Evolutionary conservation across 2,329 filamentous ascomycete genomes (phyloP).

Genomic region (Bimuria novae-zelandiae): DNA sequence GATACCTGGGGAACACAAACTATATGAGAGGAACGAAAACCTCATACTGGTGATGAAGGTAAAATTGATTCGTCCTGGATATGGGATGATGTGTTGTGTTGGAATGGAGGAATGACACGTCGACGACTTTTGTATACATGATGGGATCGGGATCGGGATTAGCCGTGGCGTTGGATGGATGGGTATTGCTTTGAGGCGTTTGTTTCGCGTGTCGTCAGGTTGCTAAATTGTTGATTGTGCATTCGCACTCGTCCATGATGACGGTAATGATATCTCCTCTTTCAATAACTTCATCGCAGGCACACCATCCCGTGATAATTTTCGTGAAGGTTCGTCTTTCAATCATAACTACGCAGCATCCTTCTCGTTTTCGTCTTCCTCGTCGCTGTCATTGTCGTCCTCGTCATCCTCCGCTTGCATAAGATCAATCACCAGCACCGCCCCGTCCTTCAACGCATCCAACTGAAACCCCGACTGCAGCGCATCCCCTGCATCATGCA

Average conservation of each 20-base stretch:
- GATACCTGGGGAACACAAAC: neutral
- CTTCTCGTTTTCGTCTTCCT: neutral
- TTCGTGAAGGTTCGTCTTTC: too few relatives aligned
- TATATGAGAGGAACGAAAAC: neutral
- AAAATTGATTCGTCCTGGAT: too few relatives aligned
- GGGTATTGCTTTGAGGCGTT: neutral
- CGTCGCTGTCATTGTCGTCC: neutral
- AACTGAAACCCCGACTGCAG: slow-evolving; percentile 2
- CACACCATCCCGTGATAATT: neutral
- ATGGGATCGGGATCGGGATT: neutral
- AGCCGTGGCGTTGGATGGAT: neutral
- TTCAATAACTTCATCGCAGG: neutral
- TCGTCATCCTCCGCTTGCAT: neutral
- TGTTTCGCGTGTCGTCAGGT: neutral
- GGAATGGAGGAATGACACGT: neutral
- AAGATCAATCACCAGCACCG: slow-evolving; percentile 3
- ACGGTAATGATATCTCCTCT: neutral
- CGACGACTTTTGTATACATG: neutral
- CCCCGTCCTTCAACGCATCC: neutral
- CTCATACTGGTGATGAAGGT: neutral
- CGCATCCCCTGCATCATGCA: slow-evolving; percentile 1
- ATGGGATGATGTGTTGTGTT: neutral
- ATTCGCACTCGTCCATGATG: neutral
- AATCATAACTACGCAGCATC: neutral
- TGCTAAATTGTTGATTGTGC: neutral